A percentile compares a stretch with the other conserved stretches of the same genome.
Evolutionary conservation across 75 land plant species (phyloP).

Genomic region (Sequoiadendron giganteum): DNA sequence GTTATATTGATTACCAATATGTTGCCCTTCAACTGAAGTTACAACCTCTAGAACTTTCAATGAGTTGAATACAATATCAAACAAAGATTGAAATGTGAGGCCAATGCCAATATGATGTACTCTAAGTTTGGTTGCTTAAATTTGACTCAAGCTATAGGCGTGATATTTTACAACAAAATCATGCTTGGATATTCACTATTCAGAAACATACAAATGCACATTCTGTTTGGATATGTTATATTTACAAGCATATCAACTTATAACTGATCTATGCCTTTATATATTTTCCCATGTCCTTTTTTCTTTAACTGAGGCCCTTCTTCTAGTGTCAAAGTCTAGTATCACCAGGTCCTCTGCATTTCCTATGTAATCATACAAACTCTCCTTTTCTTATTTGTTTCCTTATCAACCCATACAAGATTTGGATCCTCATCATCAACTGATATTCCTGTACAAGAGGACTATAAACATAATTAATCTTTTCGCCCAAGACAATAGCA

Average conservation of each 20-base stretch:
- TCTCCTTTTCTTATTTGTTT: neutral
- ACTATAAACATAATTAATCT: conserved; percentile 37
- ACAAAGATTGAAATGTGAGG: too few relatives aligned
- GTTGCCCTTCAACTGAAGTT: too few relatives aligned
- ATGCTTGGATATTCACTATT: too few relatives aligned
- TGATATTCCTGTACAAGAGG: neutral
- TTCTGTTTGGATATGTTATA: neutral
- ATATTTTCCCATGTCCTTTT: conserved; percentile 30
- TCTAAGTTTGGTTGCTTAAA: too few relatives aligned
- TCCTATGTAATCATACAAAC: conserved; percentile 47
- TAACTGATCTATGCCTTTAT: neutral
- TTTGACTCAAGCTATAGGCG: too few relatives aligned
- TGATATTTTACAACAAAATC: too few relatives aligned
- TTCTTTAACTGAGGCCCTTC: conserved; percentile 37
- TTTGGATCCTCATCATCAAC: neutral
- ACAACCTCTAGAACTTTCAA: too few relatives aligned
- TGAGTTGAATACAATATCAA: too few relatives aligned
- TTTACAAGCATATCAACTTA: neutral
- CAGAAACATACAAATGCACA: neutral
- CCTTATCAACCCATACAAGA: neutral
- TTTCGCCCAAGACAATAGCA: conserved; percentile 50
- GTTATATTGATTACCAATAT: too few relatives aligned
- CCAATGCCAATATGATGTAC: too few relatives aligned
- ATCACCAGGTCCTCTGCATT: conserved; percentile 42
- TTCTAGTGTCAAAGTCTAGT: conserved; percentile 33